Conservation (phyloP, 495 filamentous ascomycete species). For the Polyplosphaeria fusca region DNA sequence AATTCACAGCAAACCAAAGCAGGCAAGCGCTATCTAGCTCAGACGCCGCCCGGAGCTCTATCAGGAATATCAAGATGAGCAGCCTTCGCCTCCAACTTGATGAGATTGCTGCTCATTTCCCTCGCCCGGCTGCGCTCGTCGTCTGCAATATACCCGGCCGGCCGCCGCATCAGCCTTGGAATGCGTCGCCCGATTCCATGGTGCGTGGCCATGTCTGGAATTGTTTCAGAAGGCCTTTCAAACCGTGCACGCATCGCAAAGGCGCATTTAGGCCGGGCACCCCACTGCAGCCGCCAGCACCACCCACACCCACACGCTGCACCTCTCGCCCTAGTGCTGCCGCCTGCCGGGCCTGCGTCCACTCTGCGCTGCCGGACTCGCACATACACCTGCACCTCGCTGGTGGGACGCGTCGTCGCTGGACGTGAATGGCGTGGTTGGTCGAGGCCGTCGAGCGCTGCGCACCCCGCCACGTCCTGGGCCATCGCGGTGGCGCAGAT, state of each 20-base stretch:
- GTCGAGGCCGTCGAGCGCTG: background rate
- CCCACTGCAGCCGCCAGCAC: too few species aligned
- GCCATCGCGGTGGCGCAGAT: background rate
- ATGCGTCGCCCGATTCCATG: background rate
- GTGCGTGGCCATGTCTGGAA: background rate
- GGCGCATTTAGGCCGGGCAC: background rate
- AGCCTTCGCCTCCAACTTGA: too few species aligned
- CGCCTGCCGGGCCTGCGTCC: background rate
- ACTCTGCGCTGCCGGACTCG: constrained; percentile 10
- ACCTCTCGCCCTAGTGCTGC: background rate
- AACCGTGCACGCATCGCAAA: constrained; percentile 9
- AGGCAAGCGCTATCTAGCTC: background rate
- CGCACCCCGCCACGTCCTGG: background rate
- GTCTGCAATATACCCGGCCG: background rate
- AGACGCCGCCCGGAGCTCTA: background rate
- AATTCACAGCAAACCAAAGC: too few species aligned
- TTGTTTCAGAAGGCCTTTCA: constrained; percentile 11
- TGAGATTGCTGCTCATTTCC: constrained; percentile 1
- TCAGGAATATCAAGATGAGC: too few species aligned
- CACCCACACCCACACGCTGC: background rate
- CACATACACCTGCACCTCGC: constrained; percentile 9
- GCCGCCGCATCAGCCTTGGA: background rate
- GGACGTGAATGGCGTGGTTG: background rate
- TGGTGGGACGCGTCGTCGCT: constrained; percentile 12
- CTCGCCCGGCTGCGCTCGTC: background rate